Base-by-base conservation (phyloP, 805 yeast species). In the Cyberlindnera meyerae region DNA sequence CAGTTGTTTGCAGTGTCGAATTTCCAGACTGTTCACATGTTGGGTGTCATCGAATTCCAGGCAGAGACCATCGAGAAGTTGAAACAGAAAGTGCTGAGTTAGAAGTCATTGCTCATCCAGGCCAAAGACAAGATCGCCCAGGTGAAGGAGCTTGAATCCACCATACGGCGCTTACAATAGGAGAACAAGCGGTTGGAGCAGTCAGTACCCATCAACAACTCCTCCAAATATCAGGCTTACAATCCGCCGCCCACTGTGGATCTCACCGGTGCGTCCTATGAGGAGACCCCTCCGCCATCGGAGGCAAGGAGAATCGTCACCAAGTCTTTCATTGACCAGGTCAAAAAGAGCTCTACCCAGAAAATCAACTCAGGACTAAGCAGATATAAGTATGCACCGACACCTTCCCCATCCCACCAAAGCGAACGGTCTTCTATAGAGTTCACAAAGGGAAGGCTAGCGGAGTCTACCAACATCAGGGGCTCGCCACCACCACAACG, bases 81-180 rank as follows among this genome's bases (percentile, higher is more conserved):
- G n/a, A 31, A 27, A 1, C 41, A 36, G 13, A 50, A 50, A 33
- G 37, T 45, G 8, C 43, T 40, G 27, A 48, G 50, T 20, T 55
- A 52, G 35, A 52, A 45, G 30, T 36, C 39, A n/a, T 34, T 52
- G 15, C 40, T 52, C 12, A 8, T 43, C 4, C 14, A 45, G 24
- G 56, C 56, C 4, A 52, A 49, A 25, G 56, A 50, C 13, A 50
- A 48, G n/a, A 34, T 50, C 3, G 21, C 45, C 5, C 40, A 47
- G 15, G 31, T 52, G 9, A 43, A 43, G 11, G 11, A 20, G 3
- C 15, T 49, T 21, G 54, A 49, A 22, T 18, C 17, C 18, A 18
- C 37, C 8, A 37, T 49, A 3, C 30, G 36, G 24, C 24, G 27
- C 9, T 31, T 51, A 18, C 39, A 47, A 16, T 18, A 18, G 6